Evolutionary conservation across 148 eudicot species (phyloP).

Genomic region (Rhododendron ferrugineum): DNA sequence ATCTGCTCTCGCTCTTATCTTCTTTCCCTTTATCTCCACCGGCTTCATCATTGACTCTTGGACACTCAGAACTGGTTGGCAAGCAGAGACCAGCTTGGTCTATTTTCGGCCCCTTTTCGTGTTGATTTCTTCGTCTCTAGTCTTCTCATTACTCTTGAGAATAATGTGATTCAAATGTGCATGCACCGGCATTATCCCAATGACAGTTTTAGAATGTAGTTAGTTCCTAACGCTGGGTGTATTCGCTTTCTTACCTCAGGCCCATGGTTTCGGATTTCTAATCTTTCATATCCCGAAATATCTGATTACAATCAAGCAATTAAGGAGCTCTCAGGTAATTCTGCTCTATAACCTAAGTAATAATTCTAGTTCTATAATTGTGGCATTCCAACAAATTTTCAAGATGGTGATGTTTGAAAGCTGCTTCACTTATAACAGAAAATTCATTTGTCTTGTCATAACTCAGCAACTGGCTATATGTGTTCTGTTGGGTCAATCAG

Average conservation of each 20-base stretch:
- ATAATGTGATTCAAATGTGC: not conserved
- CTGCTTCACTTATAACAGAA: not conserved
- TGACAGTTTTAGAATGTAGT: not conserved
- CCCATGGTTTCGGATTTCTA: slow-evolving; percentile 86
- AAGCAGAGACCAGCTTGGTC: not conserved
- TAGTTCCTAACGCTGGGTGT: not conserved
- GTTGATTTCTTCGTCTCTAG: not conserved
- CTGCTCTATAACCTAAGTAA: not conserved
- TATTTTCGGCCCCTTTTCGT: not conserved
- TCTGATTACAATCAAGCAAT: slow-evolving; percentile 50
- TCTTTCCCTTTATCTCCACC: not conserved
- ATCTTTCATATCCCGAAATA: slow-evolving; percentile 66
- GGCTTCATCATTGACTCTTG: not conserved
- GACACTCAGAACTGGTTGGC: not conserved
- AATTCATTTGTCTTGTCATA: slow-evolving; percentile 19
- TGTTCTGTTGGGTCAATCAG: slow-evolving; percentile 25
- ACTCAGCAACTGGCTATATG: slow-evolving; percentile 63
- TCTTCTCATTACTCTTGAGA: not conserved
- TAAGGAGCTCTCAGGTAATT: slow-evolving; percentile 53
- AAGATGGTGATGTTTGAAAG: not conserved
- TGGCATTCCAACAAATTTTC: slow-evolving; percentile 7
- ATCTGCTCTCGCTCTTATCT: not conserved
- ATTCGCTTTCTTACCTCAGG: slow-evolving; percentile 36
- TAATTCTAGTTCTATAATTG: not conserved
- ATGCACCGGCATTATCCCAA: not conserved